phyloP scores from a whole-genome alignment of 2,329 filamentous ascomycete genomes.

The Exophiala xenobiotica region DNA sequence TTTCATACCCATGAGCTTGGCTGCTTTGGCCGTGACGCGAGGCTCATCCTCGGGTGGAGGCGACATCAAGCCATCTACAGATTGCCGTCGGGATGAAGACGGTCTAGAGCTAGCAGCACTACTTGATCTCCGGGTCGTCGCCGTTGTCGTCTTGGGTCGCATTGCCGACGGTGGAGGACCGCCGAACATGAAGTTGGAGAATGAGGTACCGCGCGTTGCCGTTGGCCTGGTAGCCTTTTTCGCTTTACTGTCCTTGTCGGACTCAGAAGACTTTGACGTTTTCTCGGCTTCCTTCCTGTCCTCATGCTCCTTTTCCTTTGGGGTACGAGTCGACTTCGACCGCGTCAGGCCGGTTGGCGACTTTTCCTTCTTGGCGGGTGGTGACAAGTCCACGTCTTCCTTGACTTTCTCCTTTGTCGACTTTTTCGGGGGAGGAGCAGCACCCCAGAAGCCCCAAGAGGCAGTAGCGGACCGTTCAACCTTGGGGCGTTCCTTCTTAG shows the following conservation, averaged over 20 bases:
- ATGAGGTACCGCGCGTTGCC: conserved; percentile 57
- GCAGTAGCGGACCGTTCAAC: conserved; percentile 67
- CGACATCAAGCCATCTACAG: conserved; percentile 68
- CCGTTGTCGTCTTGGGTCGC: conserved; percentile 66
- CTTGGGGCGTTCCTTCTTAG: conserved; percentile 74
- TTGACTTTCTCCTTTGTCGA: conserved; percentile 51
- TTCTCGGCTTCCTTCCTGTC: conserved; percentile 57
- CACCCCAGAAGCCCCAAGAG: conserved; percentile 75
- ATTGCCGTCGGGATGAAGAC: conserved; percentile 61
- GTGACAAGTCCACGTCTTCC: conserved; percentile 36
- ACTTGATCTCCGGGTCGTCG: conserved; percentile 59
- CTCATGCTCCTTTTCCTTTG: conserved; percentile 54
- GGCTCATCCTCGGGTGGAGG: conserved; percentile 69
- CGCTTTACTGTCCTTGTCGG: conserved; percentile 64
- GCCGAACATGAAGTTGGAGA: conserved; percentile 65
- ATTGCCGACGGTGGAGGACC: conserved; percentile 57
- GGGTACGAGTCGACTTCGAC: conserved; percentile 58
- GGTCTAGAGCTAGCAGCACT: conserved; percentile 54
- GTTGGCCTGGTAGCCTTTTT: conserved; percentile 54
- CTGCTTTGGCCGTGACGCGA: conserved; percentile 71
- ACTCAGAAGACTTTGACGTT: conserved; percentile 68
- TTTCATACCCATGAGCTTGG: conserved; percentile 68
- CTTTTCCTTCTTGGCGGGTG: conserved; percentile 40
- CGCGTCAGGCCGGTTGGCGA: conserved; percentile 47
- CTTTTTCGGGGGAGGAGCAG: conserved; percentile 50